Base-by-base conservation (phyloP, 2,329 filamentous ascomycete genomes). In the Ophiostoma pallidulum region DNA sequence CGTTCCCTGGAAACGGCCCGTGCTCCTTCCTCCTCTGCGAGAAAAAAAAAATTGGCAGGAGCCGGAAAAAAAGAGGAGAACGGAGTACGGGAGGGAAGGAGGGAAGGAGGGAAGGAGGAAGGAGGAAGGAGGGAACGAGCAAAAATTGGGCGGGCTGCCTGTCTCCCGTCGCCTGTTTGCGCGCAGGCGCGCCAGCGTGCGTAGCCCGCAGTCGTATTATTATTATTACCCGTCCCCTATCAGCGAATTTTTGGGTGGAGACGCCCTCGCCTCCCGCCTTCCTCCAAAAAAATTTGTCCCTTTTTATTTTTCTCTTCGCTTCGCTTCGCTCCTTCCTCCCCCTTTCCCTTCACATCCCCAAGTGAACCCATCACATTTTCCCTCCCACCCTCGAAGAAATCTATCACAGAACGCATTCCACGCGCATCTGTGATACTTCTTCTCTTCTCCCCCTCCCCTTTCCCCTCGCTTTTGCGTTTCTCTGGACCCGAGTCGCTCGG, bases 401-500 rank as follows among this genome's bases (percentile, higher is more conserved):
- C 41, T 38, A 52, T 51, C 52, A 54, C 50, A 54, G 52, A 51
- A 47, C 39, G 26, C 41, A 46, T 8, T 39, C 42, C 41, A 13
- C 13, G 41, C 40, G 24, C 16, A 28, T 52, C 52, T 54, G 52
- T 54, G 52, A 41, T 52, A 50, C 29, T 49, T 47, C 47, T 50
- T 46, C 41, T 48, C 31, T 29, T 49, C 41, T 36, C 26, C 9
- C 38, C 31, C 36, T 32, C 33, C 19, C 24, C 13, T 31, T 46
- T 37, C 24, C 29, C 40, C 19, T 35, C 32, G 19, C 40, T 28
- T 37, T 41, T 31, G n/a, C 29, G n/a, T 44, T 48, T 46, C 38
- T 42, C 26, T 39, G 37, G 14, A 22, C 37, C 45, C 37, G 40
- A 33, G 39, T 35, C n/a, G 22, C n/a, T 48, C 45, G 18, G 48